Evolutionary conservation across 2,329 filamentous ascomycete genomes (phyloP), one percentile per base, ranked within the genome.

Genomic region (Achaetomium macrosporum): DNA sequence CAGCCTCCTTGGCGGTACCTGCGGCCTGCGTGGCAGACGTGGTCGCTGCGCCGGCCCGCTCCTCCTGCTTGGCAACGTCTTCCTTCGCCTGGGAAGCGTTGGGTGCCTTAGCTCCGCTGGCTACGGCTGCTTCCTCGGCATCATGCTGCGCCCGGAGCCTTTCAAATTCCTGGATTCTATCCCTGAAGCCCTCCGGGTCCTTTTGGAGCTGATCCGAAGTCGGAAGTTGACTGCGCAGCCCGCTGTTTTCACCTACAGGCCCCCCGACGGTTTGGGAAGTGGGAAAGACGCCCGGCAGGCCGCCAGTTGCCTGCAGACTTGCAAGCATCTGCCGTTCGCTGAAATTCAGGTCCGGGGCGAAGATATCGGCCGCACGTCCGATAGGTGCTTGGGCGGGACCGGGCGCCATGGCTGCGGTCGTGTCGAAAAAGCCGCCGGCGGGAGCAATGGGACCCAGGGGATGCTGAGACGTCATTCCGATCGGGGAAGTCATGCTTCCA

Each of bases 401-500:
- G 56, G 69, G 68, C 47, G 69, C 65, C 60, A 76, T 71, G 64
- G 74, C 69, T 39, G 72, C 55, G 8, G 71, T 69, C 33, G 69
- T 64, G 62, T 95, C 90, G 61, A 90, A 89, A 67, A 91, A 91
- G 36, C 82, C 82, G 35, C 81, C 74, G 6, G 79, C 75, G n/a
- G 78, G 76, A 54, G 81, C 79, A 46, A 84, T 76, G 13, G 79
- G 76, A 2, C 78, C 80, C 10, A 80, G 73, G 5, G 76, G 70
- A 65, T 81, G 65, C 76, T 68, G 76, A 39, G 72, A 69, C 15
- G 66, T 71, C 62, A 76, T 83, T 11, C 82, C 83, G 53, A 86
- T 82, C 2, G 91, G 90, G n/a, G 90, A 95, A 2, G 89, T 84
- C 60, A 99, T 95, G 70, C 88, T 96, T 16, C 92, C 90, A 66